Percentiles rank a stretch among this genome's conserved stretches.
Evolutionary conservation across 148 eudicot species (phyloP).

Genomic region (Pouteria glomerata): DNA sequence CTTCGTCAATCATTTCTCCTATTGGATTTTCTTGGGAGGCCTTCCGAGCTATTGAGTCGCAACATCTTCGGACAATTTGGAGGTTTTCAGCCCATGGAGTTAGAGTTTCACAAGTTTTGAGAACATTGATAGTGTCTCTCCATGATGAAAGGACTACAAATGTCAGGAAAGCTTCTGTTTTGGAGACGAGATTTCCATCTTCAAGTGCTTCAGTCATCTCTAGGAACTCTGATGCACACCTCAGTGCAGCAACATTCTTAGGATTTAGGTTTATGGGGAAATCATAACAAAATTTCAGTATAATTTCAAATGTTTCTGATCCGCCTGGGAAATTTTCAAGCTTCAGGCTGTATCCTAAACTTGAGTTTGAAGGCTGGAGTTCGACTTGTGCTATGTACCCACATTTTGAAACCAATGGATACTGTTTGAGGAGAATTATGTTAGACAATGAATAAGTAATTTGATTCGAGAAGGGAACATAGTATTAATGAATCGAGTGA

Average conservation of each 20-base stretch:
- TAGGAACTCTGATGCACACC: constrained; percentile 68
- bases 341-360: constrained; percentile 34
- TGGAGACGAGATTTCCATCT: constrained; percentile 63
- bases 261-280: constrained; percentile 46
- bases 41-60: constrained; percentile 62
- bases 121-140: constrained; percentile 58
- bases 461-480: not conserved
- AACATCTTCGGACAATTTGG: constrained; percentile 67
- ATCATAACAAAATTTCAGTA: constrained; percentile 57
- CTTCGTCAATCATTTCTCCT: constrained; percentile 17
- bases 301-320: constrained; percentile 39
- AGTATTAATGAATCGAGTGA: not conserved
- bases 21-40: constrained; percentile 33
- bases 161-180: constrained; percentile 63
- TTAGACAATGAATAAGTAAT: not conserved
- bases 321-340: constrained; percentile 70
- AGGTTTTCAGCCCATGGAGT: constrained; percentile 80
- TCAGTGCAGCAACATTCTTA: constrained; percentile 46
- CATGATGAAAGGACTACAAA: constrained; percentile 63
- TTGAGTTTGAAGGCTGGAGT: constrained; percentile 29
- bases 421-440: constrained; percentile 36
- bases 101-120: constrained; percentile 52
- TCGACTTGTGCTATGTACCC: constrained; percentile 47
- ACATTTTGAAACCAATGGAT: constrained; percentile 53
- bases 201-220: constrained; percentile 78